A percentile compares a stretch with the other conserved stretches of the same genome.
Conservation (phyloP, 1,284 basidiomycete species). For the Anthracocystis panici-leucophaei region DNA sequence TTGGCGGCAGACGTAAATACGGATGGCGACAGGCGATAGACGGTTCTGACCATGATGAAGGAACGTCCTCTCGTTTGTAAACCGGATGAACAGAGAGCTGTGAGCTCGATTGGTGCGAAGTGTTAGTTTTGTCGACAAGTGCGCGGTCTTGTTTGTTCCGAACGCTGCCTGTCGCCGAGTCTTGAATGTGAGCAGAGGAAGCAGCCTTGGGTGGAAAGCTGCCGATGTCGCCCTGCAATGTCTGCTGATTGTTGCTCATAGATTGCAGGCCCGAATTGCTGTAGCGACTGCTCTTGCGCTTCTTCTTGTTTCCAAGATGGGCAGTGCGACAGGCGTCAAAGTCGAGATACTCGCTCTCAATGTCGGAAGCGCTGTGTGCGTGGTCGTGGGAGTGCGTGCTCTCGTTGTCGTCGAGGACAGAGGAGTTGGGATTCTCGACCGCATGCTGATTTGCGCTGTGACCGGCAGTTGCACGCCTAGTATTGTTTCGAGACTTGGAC, state of each 20-base stretch:
- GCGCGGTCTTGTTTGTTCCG: conserved; percentile 7
- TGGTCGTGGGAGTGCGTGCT: conserved; percentile 20
- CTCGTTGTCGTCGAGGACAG: conserved; percentile 17
- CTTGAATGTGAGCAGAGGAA: not conserved
- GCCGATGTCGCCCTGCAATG: not conserved
- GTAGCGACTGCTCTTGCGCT: conserved; percentile 54
- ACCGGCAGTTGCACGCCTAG: not conserved
- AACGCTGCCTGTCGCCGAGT: not conserved
- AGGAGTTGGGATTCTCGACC: not conserved
- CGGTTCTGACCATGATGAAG: not conserved
- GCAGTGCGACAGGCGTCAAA: conserved; percentile 41
- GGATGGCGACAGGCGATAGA: not conserved
- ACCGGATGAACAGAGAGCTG: not conserved
- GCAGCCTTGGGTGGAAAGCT: not conserved
- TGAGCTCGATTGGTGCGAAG: not conserved
- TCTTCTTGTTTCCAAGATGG: conserved; percentile 57
- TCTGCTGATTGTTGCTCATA: not conserved
- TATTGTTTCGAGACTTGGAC: not conserved
- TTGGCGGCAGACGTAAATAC: conserved; percentile 13
- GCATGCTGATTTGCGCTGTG: not conserved
- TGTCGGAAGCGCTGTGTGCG: conserved; percentile 22
- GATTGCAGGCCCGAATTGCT: conserved; percentile 7
- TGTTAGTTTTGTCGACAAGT: conserved; percentile 27
- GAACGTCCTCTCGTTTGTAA: conserved; percentile 2
- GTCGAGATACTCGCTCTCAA: conserved; percentile 33